Evolutionary conservation across 2,329 filamentous ascomycete species (phyloP), one percentile per base, ranked within the genome.

Genomic region (Alternaria panax): DNA sequence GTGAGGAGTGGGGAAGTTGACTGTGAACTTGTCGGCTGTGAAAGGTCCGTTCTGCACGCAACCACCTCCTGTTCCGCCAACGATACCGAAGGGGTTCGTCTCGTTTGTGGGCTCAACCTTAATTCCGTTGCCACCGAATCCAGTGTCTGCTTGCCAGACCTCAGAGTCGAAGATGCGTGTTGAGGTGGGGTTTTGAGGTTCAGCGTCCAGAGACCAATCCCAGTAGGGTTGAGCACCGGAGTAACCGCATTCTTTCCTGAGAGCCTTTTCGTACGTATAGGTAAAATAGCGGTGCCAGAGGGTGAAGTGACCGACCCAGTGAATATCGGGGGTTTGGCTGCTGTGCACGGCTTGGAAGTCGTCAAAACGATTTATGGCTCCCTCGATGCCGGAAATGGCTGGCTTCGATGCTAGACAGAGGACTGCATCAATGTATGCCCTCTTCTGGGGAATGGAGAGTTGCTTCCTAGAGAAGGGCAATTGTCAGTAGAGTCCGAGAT

Each of bases 211-310:
- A 2, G 65, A 66, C 60, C 63, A 75, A 58, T 75, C 63, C 72
- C 71, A 75, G 70, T 84, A 85, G 36, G 69, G 69, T 34, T 73
- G 68, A 5, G 22, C 69, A 34, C 69, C 64, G 2, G 58, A 64
- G 38, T 66, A 72, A 7, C 67, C 70, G n/a, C 68, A 73, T 16
- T 71, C 67, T 20, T 66, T 42, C 1, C 67, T 52, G 5, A 73
- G 51, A 1, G 69, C 64, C n/a, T 67, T 64, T n/a, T 72, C 69
- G 43, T 66, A 71, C 1, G 62, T 67, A 1, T 57, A 55, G 24
- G 66, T 45, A 28, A 72, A 69, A 47, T 71, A 71, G 5, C 69
- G 64, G 30, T 73, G 69, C 69, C 68, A 71, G 0, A 67, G 51
- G 12, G 60, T 51, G 43, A 71, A 73, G 52, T 69, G 63, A 4